These are phyloP conservation scores for Phaeotremella skinneri DNA, from an alignment of 768 basidiomycete species.

Conservation along the genomic window DNA sequence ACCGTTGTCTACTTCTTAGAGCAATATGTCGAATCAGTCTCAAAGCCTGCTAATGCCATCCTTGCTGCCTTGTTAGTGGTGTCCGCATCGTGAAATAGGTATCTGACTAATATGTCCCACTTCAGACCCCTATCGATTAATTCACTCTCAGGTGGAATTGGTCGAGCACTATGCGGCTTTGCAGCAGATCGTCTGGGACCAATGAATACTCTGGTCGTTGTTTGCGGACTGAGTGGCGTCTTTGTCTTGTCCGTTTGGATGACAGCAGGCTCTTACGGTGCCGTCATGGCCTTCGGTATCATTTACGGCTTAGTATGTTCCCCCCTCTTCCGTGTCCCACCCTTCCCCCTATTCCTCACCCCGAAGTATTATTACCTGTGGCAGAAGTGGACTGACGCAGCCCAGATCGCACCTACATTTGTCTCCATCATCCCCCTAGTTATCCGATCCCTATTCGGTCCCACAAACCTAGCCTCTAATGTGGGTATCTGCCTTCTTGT, in stretches of 20 bases:
- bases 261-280: neutral
- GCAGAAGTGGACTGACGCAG: neutral
- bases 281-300: neutral
- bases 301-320: slow-evolving; percentile 3
- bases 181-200: neutral
- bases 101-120: neutral
- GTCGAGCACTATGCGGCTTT: slow-evolving; percentile 3
- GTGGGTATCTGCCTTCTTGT: neutral
- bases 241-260: slow-evolving; percentile 1
- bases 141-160: neutral
- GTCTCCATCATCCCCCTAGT: neutral
- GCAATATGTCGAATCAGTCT: slow-evolving; percentile 11
- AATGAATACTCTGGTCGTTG: neutral
- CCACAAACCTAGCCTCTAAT: neutral
- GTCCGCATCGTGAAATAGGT: neutral
- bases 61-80: slow-evolving; percentile 13
- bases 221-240: neutral
- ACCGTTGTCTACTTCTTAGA: slow-evolving; percentile 12
- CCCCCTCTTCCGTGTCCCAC: too few species aligned
- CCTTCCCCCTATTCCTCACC: too few species aligned
- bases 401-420: slow-evolving; percentile 4
- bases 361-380: too few species aligned
- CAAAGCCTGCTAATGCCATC: slow-evolving; percentile 2
- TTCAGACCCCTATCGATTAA: neutral
- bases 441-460: neutral